phyloP scores from a whole-genome alignment of 331 rosid genomes.

The Acacia concinna region DNA sequence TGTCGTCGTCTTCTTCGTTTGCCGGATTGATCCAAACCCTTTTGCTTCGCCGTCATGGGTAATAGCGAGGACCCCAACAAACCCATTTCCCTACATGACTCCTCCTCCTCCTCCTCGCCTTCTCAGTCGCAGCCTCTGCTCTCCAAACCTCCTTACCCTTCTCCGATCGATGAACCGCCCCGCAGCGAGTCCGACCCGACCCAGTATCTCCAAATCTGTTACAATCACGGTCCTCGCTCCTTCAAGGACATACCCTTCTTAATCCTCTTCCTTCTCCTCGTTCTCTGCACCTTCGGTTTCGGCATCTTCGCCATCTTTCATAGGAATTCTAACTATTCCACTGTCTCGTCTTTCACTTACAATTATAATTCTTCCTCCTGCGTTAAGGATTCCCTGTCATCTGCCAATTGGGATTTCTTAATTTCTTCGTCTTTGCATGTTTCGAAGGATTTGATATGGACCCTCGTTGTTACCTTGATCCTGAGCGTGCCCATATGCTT shows the following conservation, averaged over 20 bases:
- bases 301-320: slow-evolving; percentile 74
- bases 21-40: slow-evolving; percentile 26
- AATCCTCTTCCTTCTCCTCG: slow-evolving; percentile 59
- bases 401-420: slow-evolving; percentile 5
- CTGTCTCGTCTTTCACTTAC: slow-evolving; percentile 56
- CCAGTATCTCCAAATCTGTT: slow-evolving; percentile 72
- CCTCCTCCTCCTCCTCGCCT: slow-evolving; percentile 43
- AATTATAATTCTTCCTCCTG: slow-evolving; percentile 58
- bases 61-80: slow-evolving; percentile 54
- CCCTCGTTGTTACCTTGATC: slow-evolving; percentile 60
- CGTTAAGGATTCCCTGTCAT: slow-evolving; percentile 21
- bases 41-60: slow-evolving; percentile 41
- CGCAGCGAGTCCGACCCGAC: slow-evolving; percentile 47
- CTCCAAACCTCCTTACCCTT: slow-evolving; percentile 41
- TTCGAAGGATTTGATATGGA: slow-evolving; percentile 55
- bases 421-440: slow-evolving; percentile 38
- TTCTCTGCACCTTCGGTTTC: slow-evolving; percentile 60
- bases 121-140: slow-evolving; percentile 43
- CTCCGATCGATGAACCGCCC: slow-evolving; percentile 33
- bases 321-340: slow-evolving; percentile 48
- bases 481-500: slow-evolving; percentile 65
- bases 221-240: slow-evolving; percentile 63
- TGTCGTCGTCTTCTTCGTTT: not conserved
- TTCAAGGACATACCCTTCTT: slow-evolving; percentile 77
- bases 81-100: slow-evolving; percentile 42